phyloP scores from a whole-genome alignment of 805 yeast genomes.

The Spathaspora girioi region DNA sequence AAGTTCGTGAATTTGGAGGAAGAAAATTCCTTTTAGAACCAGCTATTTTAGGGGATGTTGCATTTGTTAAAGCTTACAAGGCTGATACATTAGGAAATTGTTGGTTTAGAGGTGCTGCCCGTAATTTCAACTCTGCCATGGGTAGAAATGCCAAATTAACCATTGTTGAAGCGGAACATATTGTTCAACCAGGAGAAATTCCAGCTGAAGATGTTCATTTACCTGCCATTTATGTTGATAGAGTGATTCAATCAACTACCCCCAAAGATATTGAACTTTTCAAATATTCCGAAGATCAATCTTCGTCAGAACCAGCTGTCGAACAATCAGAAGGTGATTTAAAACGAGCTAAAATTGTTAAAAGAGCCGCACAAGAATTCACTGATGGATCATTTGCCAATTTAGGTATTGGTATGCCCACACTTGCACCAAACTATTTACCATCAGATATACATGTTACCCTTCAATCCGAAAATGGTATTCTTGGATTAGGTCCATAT shows the following conservation, averaged over 20 bases:
- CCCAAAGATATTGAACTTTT: constrained; percentile 42
- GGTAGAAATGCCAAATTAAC: constrained; percentile 44
- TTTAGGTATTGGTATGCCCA: constrained; percentile 51
- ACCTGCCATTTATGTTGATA: constrained; percentile 43
- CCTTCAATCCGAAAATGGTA: constrained; percentile 48
- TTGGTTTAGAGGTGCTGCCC: constrained; percentile 44
- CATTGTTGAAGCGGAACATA: constrained; percentile 50
- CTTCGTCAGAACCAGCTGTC: constrained; percentile 3
- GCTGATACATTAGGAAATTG: constrained; percentile 49
- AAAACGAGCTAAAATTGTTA: constrained; percentile 32
- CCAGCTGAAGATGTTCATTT: constrained; percentile 44
- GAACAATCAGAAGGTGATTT: constrained; percentile 13
- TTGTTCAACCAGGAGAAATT: constrained; percentile 44
- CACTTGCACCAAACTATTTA: constrained; percentile 41
- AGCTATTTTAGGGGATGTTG: constrained; percentile 45
- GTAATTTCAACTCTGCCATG: constrained; percentile 43
- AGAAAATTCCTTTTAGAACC: constrained; percentile 40
- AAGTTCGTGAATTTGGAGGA: constrained; percentile 41
- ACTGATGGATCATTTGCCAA: constrained; percentile 41
- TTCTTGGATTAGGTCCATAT: constrained; percentile 49
- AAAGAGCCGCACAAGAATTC: constrained; percentile 46
- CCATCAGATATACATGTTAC: constrained; percentile 32
- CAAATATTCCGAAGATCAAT: constrained; percentile 15
- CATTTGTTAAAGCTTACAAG: constrained; percentile 45
- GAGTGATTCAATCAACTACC: constrained; percentile 37